Evolutionary conservation across 805 yeast species (phyloP).

Genomic region (Teunomyces stri): DNA sequence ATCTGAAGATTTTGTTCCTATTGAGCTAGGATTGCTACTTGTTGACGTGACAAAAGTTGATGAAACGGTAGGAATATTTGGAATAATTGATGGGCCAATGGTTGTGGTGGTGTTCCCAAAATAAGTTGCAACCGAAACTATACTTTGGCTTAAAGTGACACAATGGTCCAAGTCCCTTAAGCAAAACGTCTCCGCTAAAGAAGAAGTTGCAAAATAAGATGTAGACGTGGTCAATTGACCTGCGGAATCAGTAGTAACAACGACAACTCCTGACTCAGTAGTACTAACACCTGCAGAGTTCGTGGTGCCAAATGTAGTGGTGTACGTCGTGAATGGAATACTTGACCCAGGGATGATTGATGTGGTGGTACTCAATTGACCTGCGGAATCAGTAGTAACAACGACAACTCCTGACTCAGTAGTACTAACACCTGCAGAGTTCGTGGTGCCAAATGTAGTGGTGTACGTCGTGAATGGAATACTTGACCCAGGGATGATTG

Average conservation of each 20-base stretch:
- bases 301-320: slow-evolving; percentile 6
- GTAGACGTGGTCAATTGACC: slow-evolving; percentile 8
- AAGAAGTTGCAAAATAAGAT: too few species aligned
- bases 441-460: slow-evolving; percentile 15
- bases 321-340: slow-evolving; percentile 6
- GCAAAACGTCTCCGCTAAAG: too few species aligned
- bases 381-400: slow-evolving; percentile 15
- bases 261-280: not conserved
- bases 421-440: slow-evolving; percentile 10
- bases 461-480: slow-evolving; percentile 13
- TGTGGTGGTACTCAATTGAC: slow-evolving; percentile 13
- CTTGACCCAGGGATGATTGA: slow-evolving; percentile 5
- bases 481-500: slow-evolving; percentile 3
- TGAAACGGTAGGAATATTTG: too few species aligned
- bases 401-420: slow-evolving; percentile 20
- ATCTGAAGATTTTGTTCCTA: too few species aligned
- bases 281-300: slow-evolving; percentile 3
- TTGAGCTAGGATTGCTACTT: too few species aligned
- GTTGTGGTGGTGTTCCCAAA: too few species aligned
- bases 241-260: slow-evolving; percentile 12
- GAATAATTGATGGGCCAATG: too few species aligned
- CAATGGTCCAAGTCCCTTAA: too few species aligned
- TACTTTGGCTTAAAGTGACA: too few species aligned
- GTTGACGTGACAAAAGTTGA: too few species aligned
- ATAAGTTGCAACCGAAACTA: too few species aligned